Evolutionary conservation across 2,329 filamentous ascomycete genomes (phyloP).

Genomic region (Stachybotrys echinatus): DNA sequence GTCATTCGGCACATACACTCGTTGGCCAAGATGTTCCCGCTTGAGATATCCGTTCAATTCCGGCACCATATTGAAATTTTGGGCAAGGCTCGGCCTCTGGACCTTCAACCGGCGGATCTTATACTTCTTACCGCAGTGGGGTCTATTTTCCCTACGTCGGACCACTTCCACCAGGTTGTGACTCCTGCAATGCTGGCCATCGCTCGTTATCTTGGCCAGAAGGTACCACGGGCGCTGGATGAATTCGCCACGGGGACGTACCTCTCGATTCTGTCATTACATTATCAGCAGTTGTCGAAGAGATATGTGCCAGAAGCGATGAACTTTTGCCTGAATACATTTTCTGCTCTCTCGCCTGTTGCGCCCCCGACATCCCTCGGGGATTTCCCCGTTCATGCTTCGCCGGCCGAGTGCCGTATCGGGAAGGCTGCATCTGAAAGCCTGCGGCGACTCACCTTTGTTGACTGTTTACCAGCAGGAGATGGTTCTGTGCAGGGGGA

Average conservation of each 20-base stretch:
- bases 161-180: slow-evolving; percentile 93
- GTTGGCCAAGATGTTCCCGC: slow-evolving; percentile 77
- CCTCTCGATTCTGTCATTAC: slow-evolving; percentile 69
- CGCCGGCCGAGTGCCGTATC: slow-evolving; percentile 46
- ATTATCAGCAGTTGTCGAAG: slow-evolving; percentile 80
- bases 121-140: slow-evolving; percentile 78
- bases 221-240: slow-evolving; percentile 56
- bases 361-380: slow-evolving; percentile 42
- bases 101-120: slow-evolving; percentile 64
- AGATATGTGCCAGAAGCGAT: slow-evolving; percentile 86
- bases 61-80: slow-evolving; percentile 64
- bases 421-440: slow-evolving; percentile 31
- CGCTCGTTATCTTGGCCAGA: slow-evolving; percentile 75
- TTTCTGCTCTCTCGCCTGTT: slow-evolving; percentile 60
- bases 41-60: slow-evolving; percentile 73
- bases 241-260: slow-evolving; percentile 73
- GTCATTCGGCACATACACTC: slow-evolving; percentile 90
- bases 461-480: slow-evolving; percentile 43
- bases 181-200: slow-evolving; percentile 88
- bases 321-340: slow-evolving; percentile 72
- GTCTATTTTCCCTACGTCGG: slow-evolving; percentile 86
- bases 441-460: slow-evolving; percentile 51
- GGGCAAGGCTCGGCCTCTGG: slow-evolving; percentile 39
- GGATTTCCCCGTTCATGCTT: slow-evolving; percentile 57
- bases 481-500: slow-evolving; percentile 21